Conservation (phyloP, 345 rosid genomes). For the Psidium friedrichsthalianum region DNA sequence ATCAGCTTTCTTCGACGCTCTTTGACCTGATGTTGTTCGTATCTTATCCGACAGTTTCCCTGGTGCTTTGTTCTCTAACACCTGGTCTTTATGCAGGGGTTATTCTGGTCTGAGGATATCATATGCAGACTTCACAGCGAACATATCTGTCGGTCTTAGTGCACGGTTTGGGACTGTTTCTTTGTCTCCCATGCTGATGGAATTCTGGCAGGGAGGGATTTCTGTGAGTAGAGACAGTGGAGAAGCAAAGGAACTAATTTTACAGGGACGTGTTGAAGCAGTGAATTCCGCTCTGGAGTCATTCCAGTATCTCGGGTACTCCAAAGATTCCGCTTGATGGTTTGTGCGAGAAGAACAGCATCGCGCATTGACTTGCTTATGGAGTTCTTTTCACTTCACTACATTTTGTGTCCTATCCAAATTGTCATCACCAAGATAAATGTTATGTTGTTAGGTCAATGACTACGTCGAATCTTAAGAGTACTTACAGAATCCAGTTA, state of each 20-base stretch:
- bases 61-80: neutral
- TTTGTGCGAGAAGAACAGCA: neutral
- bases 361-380: neutral
- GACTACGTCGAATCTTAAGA: neutral
- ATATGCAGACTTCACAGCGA: slow-evolving; percentile 57
- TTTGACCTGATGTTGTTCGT: neutral
- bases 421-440: neutral
- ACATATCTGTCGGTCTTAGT: slow-evolving; percentile 50
- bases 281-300: slow-evolving; percentile 66
- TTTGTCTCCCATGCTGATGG: slow-evolving; percentile 58
- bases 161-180: slow-evolving; percentile 47
- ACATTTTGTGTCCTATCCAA: neutral
- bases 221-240: slow-evolving; percentile 27
- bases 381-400: neutral
- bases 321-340: neutral
- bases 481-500: neutral
- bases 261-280: slow-evolving; percentile 53
- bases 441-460: neutral
- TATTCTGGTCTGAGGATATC: slow-evolving; percentile 56
- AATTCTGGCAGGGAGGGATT: slow-evolving; percentile 54
- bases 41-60: neutral
- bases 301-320: slow-evolving; percentile 80
- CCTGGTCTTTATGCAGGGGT: slow-evolving; percentile 31
- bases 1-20: neutral
- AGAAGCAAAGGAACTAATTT: slow-evolving; percentile 30